A percentile compares a stretch with the other conserved stretches of the same genome.
These are phyloP conservation scores for Aspergillus pseudoglaucus DNA, from an alignment of 2,329 filamentous ascomycete species.

Conservation along the genomic window DNA sequence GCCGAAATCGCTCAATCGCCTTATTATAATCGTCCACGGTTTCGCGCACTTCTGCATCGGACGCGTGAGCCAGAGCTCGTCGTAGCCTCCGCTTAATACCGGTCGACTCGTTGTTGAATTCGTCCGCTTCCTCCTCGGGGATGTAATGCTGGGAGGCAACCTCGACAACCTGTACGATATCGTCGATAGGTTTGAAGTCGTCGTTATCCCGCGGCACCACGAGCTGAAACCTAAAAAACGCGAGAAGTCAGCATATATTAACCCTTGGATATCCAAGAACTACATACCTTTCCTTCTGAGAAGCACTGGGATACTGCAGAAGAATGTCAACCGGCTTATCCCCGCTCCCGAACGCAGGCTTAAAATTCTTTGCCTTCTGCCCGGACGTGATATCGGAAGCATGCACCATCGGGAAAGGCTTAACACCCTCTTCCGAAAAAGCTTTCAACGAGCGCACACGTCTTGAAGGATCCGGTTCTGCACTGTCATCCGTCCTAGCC, in stretches of 20 bases:
- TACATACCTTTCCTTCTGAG: constrained; percentile 58
- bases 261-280: neutral
- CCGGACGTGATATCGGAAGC: constrained; percentile 42
- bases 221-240: constrained; percentile 56
- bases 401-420: constrained; percentile 41
- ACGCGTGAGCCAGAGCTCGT: constrained; percentile 63
- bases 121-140: constrained; percentile 58
- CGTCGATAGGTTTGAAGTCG: constrained; percentile 59
- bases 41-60: constrained; percentile 63
- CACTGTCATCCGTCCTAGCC: constrained; percentile 32
- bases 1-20: constrained; percentile 57
- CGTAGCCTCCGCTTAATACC: constrained; percentile 73
- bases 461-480: constrained; percentile 40
- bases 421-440: constrained; percentile 36
- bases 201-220: constrained; percentile 74
- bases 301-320: constrained; percentile 77
- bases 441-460: constrained; percentile 39
- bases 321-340: constrained; percentile 48
- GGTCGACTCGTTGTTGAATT: constrained; percentile 63
- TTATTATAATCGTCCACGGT: constrained; percentile 73
- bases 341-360: constrained; percentile 44
- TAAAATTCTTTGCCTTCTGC: constrained; percentile 44
- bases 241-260: constrained; percentile 15
- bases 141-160: constrained; percentile 71
- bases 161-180: constrained; percentile 64